A percentile compares a stretch with the other conserved stretches of the same genome.
These are phyloP conservation scores for Dryadomyces quercivorus DNA, from an alignment of 2,329 filamentous ascomycete genomes.

Conservation along the genomic window DNA sequence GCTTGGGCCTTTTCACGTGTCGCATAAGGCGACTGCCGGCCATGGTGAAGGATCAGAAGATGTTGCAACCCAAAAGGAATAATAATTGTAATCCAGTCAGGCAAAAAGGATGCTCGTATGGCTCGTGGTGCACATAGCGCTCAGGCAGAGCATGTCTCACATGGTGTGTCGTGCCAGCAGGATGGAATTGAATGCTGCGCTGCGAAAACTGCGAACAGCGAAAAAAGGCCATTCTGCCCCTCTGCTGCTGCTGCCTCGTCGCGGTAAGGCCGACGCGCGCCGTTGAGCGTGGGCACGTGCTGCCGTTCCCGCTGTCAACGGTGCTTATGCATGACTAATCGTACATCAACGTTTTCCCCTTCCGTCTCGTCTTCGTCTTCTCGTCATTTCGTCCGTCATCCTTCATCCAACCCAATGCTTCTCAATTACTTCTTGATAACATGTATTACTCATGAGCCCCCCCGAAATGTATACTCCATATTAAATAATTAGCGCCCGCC, in stretches of 20 bases:
- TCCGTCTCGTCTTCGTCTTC: too few relatives aligned
- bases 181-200: neutral
- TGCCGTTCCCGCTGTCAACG: neutral
- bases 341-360: neutral
- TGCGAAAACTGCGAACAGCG: neutral
- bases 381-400: too few relatives aligned
- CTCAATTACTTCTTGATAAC: neutral
- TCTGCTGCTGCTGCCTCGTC: neutral
- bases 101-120: too few relatives aligned
- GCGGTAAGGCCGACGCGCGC: neutral
- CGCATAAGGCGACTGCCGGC: neutral
- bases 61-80: neutral
- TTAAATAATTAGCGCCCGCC: slow-evolving; percentile 4
- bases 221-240: too few relatives aligned
- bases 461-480: slow-evolving; percentile 10
- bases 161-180: too few relatives aligned
- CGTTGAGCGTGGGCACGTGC: neutral
- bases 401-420: neutral
- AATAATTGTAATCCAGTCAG: neutral
- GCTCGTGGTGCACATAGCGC: too few relatives aligned
- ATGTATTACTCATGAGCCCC: neutral
- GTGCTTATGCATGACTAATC: neutral
- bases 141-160: too few relatives aligned
- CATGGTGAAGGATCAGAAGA: neutral
- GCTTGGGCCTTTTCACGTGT: neutral